Percentiles rank a stretch among this genome's conserved stretches.
Evolutionary conservation across 345 rosid species (phyloP).

Genomic region (Rubroshorea leprosula): DNA sequence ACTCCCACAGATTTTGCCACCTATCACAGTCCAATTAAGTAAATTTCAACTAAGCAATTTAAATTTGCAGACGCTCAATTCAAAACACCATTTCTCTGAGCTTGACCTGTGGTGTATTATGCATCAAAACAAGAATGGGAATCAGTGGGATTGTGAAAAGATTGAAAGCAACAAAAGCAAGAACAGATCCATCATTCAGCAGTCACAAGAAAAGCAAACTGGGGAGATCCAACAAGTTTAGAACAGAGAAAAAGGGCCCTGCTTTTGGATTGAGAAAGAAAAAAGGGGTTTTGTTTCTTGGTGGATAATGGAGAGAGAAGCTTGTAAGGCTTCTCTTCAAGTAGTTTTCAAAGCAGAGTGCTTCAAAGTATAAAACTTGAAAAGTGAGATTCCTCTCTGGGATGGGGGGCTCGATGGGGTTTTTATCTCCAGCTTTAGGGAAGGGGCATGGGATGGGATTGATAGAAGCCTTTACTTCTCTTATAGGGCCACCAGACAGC

Average conservation of each 20-base stretch:
- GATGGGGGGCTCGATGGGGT: conserved; percentile 1
- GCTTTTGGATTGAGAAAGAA: background rate
- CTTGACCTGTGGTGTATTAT: background rate
- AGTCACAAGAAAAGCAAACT: background rate
- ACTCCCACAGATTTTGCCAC: conserved; percentile 19
- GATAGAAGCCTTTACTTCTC: conserved; percentile 1
- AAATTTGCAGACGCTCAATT: background rate
- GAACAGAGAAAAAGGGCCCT: background rate
- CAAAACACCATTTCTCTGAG: background rate
- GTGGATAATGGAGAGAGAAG: background rate
- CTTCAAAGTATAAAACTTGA: conserved; percentile 1
- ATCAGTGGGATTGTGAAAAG: conserved; percentile 20
- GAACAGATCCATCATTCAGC: conserved; percentile 9
- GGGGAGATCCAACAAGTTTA: background rate
- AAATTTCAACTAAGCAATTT: too few species aligned
- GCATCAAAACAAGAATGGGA: background rate
- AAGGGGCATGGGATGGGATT: conserved; percentile 5
- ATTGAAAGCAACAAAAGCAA: conserved; percentile 14
- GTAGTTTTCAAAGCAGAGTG: background rate
- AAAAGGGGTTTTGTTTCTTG: background rate
- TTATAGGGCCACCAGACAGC: background rate
- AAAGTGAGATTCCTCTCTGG: conserved; percentile 12
- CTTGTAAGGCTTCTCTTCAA: background rate
- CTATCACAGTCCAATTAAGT: conserved; percentile 29
- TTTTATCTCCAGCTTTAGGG: conserved; percentile 13